Evolutionary conservation across 805 yeast genomes (phyloP), one percentile per base, ranked within the genome.

Genomic region (Metschnikowia drakensbergensis): DNA sequence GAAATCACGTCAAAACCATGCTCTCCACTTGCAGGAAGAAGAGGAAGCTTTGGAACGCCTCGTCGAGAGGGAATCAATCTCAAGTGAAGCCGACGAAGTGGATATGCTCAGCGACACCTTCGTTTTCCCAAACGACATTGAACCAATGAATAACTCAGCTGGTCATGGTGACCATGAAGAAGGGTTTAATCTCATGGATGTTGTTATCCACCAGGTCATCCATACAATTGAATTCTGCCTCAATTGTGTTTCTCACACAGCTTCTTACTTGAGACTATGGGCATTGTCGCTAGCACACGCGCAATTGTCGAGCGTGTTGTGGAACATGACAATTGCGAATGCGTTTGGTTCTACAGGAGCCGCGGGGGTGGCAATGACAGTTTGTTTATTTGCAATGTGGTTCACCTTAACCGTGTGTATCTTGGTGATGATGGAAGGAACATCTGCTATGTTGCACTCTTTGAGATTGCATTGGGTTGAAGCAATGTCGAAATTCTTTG

Each of bases 391-490:
- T 68, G 86, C 82, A 29, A 77, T 84, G 81, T 85, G 91, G 91
- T 84, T 85, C 64, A 76, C 78, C 5, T 71, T 85, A 56, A 84
- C 90, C 0, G 84, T 82, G 34, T 76, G 81, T 56, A 82, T 85
- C 37, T 69, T 85, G 61, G 90, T 85, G 42, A 72, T 83, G 42
- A 85, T 85, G 91, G 91, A 85, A 67, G 91, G 91, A 48, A 85
- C 90, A 0, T 83, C 88, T n/a, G 90, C 90, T 22, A 85, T 85
- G 91, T 71, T 85, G 59, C 91, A 85, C 63, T 79, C 87, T 11
- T 74, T 85, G 59, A 78, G 91, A 68, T 71, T 85, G 58, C 91
- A 85, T 61, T 85, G 91, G 91, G 90, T 85, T 46, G 91, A 85
- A 61, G 80, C 88, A 33, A 85, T 85, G 91, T 82, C 88, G 39